Conservation (phyloP, 371 early-diverging fungal species). For the Basidiobolus meristosporus region DNA sequence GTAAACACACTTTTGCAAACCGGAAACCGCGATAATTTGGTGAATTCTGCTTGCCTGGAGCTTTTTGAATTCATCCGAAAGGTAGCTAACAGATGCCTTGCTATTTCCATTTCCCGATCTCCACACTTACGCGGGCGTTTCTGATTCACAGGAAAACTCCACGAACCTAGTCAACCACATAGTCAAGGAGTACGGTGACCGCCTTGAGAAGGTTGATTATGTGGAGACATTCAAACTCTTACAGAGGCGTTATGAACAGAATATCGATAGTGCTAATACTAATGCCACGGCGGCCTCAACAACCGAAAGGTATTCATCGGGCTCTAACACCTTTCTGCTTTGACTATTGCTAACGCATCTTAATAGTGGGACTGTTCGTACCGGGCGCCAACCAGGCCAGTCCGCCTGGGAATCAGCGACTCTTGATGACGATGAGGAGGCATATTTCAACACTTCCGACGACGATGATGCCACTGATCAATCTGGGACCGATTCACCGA, state of each 20-base stretch:
- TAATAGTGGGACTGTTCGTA: constrained; percentile 7
- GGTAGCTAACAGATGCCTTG: constrained; percentile 12
- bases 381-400: constrained; percentile 3
- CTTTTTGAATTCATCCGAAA: constrained; percentile 58
- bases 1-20: constrained; percentile 39
- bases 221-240: constrained; percentile 32
- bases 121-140: neutral
- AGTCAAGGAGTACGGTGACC: constrained; percentile 33
- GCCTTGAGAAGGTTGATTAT: constrained; percentile 35
- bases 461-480: constrained; percentile 17
- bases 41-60: constrained; percentile 78
- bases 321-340: neutral
- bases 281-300: constrained; percentile 7
- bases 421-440: constrained; percentile 62
- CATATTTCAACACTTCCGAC: constrained; percentile 59
- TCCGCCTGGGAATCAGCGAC: constrained; percentile 36
- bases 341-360: constrained; percentile 1
- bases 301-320: constrained; percentile 5
- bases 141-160: constrained; percentile 29
- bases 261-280: constrained; percentile 15
- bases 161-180: constrained; percentile 49
- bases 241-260: constrained; percentile 35
- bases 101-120: neutral
- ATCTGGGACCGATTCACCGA: too few relatives aligned
- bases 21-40: constrained; percentile 46